A percentile compares a stretch with the other conserved stretches of the same genome.
These are phyloP conservation scores for Tylopilus rubrobrunneus DNA, from an alignment of 768 basidiomycete species.

Conservation along the genomic window DNA sequence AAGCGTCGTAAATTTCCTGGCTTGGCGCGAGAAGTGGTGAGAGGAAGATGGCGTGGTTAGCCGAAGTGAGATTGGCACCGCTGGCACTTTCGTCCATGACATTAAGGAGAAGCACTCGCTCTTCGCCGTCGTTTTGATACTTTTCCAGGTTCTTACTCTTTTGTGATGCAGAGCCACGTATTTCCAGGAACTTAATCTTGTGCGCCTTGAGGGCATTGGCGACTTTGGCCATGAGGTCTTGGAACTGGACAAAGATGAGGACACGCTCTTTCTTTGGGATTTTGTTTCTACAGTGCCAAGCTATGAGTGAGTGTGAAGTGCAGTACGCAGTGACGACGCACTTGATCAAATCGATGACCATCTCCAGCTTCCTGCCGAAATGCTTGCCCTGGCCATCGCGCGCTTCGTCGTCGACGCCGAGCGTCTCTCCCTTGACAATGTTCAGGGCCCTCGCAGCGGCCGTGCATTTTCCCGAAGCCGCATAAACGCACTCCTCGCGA, in stretches of 20 bases:
- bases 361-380: slow-evolving; percentile 80
- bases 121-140: slow-evolving; percentile 79
- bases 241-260: slow-evolving; percentile 95
- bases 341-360: slow-evolving; percentile 73
- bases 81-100: slow-evolving; percentile 96
- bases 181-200: slow-evolving; percentile 73
- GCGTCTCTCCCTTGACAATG: slow-evolving; percentile 72
- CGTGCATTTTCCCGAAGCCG: slow-evolving; percentile 62
- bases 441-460: slow-evolving; percentile 80
- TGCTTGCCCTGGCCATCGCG: slow-evolving; percentile 72
- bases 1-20: slow-evolving; percentile 81
- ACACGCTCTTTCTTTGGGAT: slow-evolving; percentile 77
- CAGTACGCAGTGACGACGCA: slow-evolving; percentile 31
- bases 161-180: slow-evolving; percentile 69
- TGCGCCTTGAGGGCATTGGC: slow-evolving; percentile 73
- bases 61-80: slow-evolving; percentile 87
- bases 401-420: slow-evolving; percentile 75
- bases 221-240: slow-evolving; percentile 89
- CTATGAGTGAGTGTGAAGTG: neutral
- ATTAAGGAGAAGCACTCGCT: slow-evolving; percentile 81
- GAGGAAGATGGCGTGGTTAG: slow-evolving; percentile 93
- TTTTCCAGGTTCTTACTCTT: slow-evolving; percentile 81
- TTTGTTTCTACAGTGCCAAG: slow-evolving; percentile 43
- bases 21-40: slow-evolving; percentile 82
- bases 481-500: slow-evolving; percentile 78